Evolutionary conservation across 306 rosid species (phyloP).

Genomic region (Begonia loranthoides): DNA sequence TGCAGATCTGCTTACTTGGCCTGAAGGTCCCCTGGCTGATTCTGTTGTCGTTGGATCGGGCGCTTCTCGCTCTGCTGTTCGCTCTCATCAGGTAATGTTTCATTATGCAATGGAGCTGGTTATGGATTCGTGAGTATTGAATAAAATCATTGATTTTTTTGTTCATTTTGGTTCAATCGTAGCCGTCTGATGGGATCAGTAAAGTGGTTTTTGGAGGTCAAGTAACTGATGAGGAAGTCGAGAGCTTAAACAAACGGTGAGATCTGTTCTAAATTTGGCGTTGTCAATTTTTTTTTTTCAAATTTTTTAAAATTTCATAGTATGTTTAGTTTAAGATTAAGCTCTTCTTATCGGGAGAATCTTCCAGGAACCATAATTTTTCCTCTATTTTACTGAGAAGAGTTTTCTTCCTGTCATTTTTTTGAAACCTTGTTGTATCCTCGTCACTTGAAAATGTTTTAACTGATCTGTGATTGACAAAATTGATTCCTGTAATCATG

Average conservation of each 20-base stretch:
- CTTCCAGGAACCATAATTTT: too few relatives aligned
- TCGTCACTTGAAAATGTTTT: too few relatives aligned
- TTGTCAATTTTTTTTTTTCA: neutral
- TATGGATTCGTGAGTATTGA: neutral
- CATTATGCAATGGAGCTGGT: neutral
- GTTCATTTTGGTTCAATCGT: conserved; percentile 3
- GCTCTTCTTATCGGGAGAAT: neutral
- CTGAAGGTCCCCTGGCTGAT: conserved; percentile 54
- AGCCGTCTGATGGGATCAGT: conserved; percentile 99
- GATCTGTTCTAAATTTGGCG: conserved; percentile 33
- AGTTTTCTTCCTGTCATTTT: too few relatives aligned
- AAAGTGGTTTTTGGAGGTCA: conserved; percentile 97
- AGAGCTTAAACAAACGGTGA: conserved; percentile 91
- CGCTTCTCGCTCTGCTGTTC: conserved; percentile 38
- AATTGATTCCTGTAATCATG: too few relatives aligned
- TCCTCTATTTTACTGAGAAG: too few relatives aligned
- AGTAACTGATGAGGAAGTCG: conserved; percentile 90
- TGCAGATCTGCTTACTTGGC: conserved; percentile 98
- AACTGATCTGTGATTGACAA: too few relatives aligned
- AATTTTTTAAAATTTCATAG: too few relatives aligned
- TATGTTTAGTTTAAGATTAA: too few relatives aligned
- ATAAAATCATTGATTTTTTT: neutral
- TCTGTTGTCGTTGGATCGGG: conserved; percentile 52
- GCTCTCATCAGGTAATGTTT: conserved; percentile 67
- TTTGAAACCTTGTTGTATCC: too few relatives aligned